These are phyloP conservation scores for Hyaloscypha bicolor DNA, from an alignment of 495 filamentous ascomycete species.

Conservation along the genomic window DNA sequence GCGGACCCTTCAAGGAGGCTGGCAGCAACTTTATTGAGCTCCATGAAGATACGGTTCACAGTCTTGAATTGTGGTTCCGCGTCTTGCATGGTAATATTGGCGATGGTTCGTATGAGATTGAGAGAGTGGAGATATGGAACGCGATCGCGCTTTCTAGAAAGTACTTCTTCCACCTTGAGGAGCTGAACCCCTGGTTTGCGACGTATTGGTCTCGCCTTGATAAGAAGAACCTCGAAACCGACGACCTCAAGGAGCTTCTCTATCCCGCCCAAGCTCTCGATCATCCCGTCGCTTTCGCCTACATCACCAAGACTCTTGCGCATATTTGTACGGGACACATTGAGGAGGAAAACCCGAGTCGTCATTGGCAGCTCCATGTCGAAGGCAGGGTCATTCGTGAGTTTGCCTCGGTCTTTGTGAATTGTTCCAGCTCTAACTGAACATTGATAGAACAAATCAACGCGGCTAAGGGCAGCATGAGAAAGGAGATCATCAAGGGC, in stretches of 20 bases:
- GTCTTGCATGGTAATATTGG: neutral
- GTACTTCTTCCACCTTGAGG: slow-evolving; percentile 1
- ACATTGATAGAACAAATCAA: slow-evolving; percentile 10
- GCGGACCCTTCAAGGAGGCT: neutral
- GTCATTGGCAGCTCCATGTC: neutral
- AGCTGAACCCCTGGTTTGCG: neutral
- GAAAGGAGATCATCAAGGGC: slow-evolving; percentile 1
- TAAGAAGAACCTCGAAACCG: neutral
- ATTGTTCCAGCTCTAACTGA: neutral
- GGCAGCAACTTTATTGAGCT: neutral
- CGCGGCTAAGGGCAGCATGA: slow-evolving; percentile 13
- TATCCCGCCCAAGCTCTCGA: neutral
- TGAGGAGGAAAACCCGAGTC: neutral
- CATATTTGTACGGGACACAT: neutral
- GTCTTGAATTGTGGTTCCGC: neutral
- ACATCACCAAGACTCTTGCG: neutral
- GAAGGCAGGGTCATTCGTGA: slow-evolving; percentile 2
- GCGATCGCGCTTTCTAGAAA: neutral
- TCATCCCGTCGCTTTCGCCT: neutral
- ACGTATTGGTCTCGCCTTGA: neutral
- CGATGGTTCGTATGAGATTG: neutral
- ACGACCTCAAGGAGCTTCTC: neutral
- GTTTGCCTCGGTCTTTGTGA: neutral
- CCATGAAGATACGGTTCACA: neutral
- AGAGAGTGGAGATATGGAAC: neutral